Conservation (phyloP, 805 yeast species). For the Lipomyces orientalis region DNA sequence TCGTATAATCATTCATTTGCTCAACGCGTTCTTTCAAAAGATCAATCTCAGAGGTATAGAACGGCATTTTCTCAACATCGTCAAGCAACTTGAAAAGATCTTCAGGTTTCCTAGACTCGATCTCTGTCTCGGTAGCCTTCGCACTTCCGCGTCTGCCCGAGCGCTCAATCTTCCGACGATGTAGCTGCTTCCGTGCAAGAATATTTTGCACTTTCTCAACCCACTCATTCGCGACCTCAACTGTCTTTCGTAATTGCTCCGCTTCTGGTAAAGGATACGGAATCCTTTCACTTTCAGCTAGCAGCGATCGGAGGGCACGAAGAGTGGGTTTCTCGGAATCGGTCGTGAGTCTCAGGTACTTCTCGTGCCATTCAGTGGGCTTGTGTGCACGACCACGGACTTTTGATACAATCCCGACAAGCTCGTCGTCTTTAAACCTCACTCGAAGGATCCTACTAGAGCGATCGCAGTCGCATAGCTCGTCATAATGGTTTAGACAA, state of each 20-base stretch:
- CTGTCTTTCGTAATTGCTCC: conserved; percentile 49
- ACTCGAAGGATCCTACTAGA: conserved; percentile 18
- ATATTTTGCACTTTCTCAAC: conserved; percentile 60
- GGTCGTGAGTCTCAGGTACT: conserved; percentile 51
- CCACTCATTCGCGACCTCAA: conserved; percentile 57
- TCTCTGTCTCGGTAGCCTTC: conserved; percentile 34
- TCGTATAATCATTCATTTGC: conserved; percentile 60
- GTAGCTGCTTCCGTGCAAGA: conserved; percentile 58
- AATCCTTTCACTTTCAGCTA: conserved; percentile 62
- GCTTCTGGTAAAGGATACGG: conserved; percentile 50
- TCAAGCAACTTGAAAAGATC: conserved; percentile 51
- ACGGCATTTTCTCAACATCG: conserved; percentile 57
- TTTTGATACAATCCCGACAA: conserved; percentile 49
- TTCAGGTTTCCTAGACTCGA: conserved; percentile 40
- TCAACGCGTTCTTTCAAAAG: conserved; percentile 59
- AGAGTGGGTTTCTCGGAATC: conserved; percentile 52
- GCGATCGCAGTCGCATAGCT: conserved; percentile 28
- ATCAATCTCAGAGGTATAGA: conserved; percentile 63
- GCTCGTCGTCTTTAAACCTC: conserved; percentile 57
- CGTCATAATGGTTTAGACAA: conserved; percentile 32
- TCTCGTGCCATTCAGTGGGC: conserved; percentile 58
- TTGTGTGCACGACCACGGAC: conserved; percentile 53
- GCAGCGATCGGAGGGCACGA: conserved; percentile 52
- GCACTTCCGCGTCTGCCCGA: conserved; percentile 20
- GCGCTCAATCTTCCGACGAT: conserved; percentile 49